Conservation (phyloP, 257 asterid species). For the Oldenlandia corymbosa region DNA sequence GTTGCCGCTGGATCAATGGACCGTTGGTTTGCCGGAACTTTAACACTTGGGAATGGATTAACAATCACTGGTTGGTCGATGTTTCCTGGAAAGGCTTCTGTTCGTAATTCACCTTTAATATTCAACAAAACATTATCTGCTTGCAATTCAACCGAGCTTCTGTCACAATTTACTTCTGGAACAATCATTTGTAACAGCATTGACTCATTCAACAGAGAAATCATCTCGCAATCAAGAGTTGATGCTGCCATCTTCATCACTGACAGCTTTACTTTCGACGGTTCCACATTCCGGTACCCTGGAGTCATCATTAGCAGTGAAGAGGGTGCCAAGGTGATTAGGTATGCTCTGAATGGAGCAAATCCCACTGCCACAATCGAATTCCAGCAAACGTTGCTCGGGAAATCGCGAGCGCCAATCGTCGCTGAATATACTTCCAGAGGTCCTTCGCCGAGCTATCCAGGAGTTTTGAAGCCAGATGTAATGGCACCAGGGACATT, state of each 20-base stretch:
- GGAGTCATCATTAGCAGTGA: slow-evolving; percentile 18
- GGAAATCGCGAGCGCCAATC: slow-evolving; percentile 23
- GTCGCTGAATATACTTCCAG: slow-evolving; percentile 25
- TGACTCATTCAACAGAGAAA: neutral
- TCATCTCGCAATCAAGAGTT: neutral
- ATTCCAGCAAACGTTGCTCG: slow-evolving; percentile 32
- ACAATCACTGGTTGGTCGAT: slow-evolving; percentile 28
- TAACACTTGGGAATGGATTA: slow-evolving; percentile 30
- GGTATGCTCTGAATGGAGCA: slow-evolving; percentile 7
- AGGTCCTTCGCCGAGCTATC: slow-evolving; percentile 38
- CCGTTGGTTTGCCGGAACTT: slow-evolving; percentile 30
- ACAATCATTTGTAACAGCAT: slow-evolving; percentile 22
- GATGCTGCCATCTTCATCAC: slow-evolving; percentile 17
- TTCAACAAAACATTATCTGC: slow-evolving; percentile 25
- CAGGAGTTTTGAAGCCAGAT: slow-evolving; percentile 35
- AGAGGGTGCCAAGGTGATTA: slow-evolving; percentile 12
- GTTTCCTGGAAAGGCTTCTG: slow-evolving; percentile 23
- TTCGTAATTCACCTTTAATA: slow-evolving; percentile 11
- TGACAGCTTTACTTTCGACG: neutral
- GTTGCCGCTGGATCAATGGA: slow-evolving; percentile 33
- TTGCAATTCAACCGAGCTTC: slow-evolving; percentile 19
- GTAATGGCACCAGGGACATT: slow-evolving; percentile 38
- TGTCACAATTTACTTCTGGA: neutral
- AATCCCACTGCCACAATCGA: slow-evolving; percentile 18
- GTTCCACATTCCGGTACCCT: neutral